phyloP scores from a whole-genome alignment of 2,329 filamentous ascomycete species.

The Aspergillus sojae region DNA sequence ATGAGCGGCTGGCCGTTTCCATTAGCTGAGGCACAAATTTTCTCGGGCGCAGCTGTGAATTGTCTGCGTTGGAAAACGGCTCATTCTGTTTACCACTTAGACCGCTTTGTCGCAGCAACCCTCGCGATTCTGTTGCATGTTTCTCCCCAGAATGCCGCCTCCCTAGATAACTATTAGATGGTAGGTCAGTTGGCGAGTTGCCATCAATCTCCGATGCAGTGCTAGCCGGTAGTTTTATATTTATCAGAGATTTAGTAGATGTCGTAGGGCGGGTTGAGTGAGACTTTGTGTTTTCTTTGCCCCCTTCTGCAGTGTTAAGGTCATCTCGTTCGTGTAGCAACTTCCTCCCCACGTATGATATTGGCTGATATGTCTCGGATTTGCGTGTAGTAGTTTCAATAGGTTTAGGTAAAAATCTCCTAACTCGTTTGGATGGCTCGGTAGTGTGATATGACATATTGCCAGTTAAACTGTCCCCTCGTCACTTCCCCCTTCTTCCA shows the following conservation, averaged over 20 bases:
- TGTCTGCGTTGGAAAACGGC: neutral
- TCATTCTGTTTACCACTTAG: slow-evolving; percentile 2
- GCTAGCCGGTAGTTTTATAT: neutral
- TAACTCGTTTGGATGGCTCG: slow-evolving; percentile 12
- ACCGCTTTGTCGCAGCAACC: neutral
- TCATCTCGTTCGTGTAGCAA: neutral
- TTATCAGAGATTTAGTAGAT: neutral
- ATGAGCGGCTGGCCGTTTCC: slow-evolving; percentile 35
- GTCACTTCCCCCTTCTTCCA: neutral
- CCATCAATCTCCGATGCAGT: neutral
- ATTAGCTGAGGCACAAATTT: slow-evolving; percentile 37
- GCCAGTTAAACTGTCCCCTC: neutral
- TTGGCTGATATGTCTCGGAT: slow-evolving; percentile 30
- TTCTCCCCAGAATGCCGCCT: neutral
- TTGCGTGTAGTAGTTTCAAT: slow-evolving; percentile 48
- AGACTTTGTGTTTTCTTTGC: neutral
- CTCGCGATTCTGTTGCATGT: no score
- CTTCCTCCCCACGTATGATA: neutral
- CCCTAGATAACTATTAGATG: neutral
- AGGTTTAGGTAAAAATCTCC: slow-evolving; percentile 45
- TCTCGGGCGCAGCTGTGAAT: slow-evolving; percentile 23
- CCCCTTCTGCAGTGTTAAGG: neutral
- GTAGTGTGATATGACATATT: slow-evolving; percentile 12
- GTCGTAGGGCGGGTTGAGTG: neutral
- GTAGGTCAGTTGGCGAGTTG: neutral